phyloP scores from a whole-genome alignment of 768 basidiomycete species.

The Russula lepida region DNA sequence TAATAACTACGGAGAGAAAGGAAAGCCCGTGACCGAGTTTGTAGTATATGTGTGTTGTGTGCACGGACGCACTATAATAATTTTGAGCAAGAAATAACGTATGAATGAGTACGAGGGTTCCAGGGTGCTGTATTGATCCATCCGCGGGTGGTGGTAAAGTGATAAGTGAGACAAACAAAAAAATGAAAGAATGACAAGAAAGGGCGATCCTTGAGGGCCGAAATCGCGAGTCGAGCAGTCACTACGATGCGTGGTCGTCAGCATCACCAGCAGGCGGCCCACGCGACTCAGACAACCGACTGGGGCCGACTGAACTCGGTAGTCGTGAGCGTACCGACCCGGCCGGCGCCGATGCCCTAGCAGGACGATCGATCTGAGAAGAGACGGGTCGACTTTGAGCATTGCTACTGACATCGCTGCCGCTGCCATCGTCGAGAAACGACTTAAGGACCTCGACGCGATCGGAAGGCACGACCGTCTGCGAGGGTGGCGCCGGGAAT shows the following conservation, averaged over 20 bases:
- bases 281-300: background rate
- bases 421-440: slow-evolving; percentile 2
- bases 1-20: background rate
- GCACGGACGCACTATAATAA: background rate
- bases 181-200: background rate
- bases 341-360: background rate
- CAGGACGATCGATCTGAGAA: background rate
- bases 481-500: slow-evolving; percentile 54
- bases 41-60: background rate
- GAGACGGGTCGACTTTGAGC: background rate
- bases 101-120: slow-evolving; percentile 2
- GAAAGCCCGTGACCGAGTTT: background rate
- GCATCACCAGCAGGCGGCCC: background rate
- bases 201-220: background rate
- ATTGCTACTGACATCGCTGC: background rate
- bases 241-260: background rate
- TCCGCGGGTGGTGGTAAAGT: background rate
- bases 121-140: background rate
- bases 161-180: background rate
- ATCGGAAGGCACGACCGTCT: slow-evolving; percentile 16
- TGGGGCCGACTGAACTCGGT: background rate
- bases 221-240: background rate
- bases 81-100: background rate
- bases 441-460: slow-evolving; percentile 7
- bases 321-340: background rate